Evolutionary conservation across 148 eudicot species (phyloP).

Genomic region (Rhododendron molle): DNA sequence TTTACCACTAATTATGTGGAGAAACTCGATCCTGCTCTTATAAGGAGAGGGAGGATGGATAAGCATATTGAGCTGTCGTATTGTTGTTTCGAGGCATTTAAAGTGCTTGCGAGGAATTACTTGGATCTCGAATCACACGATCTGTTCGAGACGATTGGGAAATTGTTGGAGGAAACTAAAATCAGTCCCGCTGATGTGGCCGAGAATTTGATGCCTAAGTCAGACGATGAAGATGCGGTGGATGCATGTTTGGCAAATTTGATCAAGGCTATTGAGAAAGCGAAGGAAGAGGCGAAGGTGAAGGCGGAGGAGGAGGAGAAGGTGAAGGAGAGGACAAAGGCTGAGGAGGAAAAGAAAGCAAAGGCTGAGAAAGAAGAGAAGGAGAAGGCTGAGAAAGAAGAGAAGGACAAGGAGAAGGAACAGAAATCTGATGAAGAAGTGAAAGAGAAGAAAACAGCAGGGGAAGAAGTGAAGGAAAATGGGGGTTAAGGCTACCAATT

Average conservation of each 20-base stretch:
- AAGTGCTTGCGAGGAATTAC: slow-evolving; percentile 40
- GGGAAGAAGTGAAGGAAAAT: slow-evolving; percentile 3
- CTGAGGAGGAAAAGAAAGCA: neutral
- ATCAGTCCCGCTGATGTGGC: slow-evolving; percentile 58
- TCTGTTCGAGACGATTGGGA: slow-evolving; percentile 20
- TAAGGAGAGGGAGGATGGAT: slow-evolving; percentile 52
- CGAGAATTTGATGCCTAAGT: slow-evolving; percentile 50
- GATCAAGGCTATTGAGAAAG: slow-evolving; percentile 22
- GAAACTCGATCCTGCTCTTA: slow-evolving; percentile 52
- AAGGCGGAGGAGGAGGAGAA: slow-evolving; percentile 25
- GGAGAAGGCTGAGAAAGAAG: slow-evolving; percentile 23
- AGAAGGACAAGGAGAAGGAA: neutral
- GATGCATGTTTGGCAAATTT: slow-evolving; percentile 24
- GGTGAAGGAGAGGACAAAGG: slow-evolving; percentile 7
- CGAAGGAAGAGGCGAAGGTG: neutral
- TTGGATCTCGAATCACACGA: slow-evolving; percentile 35
- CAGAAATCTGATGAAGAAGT: neutral
- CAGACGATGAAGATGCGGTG: slow-evolving; percentile 9
- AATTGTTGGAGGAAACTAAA: slow-evolving; percentile 30
- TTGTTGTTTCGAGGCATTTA: slow-evolving; percentile 42
- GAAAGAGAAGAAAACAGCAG: neutral
- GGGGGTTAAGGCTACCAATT: neutral
- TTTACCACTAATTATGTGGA: slow-evolving; percentile 52
- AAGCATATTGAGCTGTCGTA: slow-evolving; percentile 48
- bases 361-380: slow-evolving; percentile 1